Evolutionary conservation across 306 rosid genomes (phyloP), one percentile per base, ranked within the genome.

Genomic region (Delonix regia): DNA sequence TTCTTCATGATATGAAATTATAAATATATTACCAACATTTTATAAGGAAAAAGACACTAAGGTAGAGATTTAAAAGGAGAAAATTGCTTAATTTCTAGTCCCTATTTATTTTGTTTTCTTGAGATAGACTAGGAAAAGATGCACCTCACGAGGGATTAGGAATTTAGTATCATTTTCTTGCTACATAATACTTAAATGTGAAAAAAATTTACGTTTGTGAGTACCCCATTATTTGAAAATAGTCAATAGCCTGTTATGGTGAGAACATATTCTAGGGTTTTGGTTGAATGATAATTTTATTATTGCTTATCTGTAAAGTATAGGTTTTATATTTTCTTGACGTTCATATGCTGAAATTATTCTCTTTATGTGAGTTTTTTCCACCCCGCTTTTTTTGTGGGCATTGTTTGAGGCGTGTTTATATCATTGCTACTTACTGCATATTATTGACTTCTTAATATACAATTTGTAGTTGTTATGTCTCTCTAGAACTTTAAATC

Each of bases 251-350:
- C 14, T 47, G 44, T 69, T 69, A 14, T 69, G 60, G 74, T 12
- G 61, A 49, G 47, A 71, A 71, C 33, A 51, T 16, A 24, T 68
- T 68, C 14, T 68, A 66, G 72, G 71, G 45, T 63, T 22, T 48
- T 30, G 12, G 2, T 51, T 33, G 76, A 14, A 71, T 33, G 63
- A 38, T 14, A 61, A n/a, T 61, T 41, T 25, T 45, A 44, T 61
- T 25, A 30, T 61, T 27, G 69, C n/a, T 25, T 14, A 18, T 49
- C 6, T 70, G 44, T 47, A 16, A 28, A 27, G 27, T 69, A 16
- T 30, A 9, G 18, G 56, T 62, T 55, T 12, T 55, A 7, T 27
- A 21, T 36, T 34, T 53, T 55, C 25, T 55, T 36, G 9, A 53
- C 28, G 13, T 15, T 72, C 52, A 53, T 71, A 34, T 34, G 36